These are phyloP conservation scores for Mortierella sp. DNA, from an alignment of 371 early-diverging fungal genomes.

Conservation along the genomic window DNA sequence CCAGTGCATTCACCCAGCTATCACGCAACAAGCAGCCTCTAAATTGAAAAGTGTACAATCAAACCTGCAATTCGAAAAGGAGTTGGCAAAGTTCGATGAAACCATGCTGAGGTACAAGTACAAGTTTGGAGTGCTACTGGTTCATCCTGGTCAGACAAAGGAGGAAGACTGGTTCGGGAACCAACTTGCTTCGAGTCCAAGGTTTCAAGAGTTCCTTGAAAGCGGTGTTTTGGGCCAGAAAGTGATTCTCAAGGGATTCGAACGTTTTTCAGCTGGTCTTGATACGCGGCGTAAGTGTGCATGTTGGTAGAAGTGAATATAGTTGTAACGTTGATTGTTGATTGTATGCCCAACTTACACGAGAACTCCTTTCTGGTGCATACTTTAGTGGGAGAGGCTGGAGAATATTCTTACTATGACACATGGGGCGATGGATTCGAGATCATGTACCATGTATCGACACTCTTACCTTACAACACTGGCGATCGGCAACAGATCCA, in stretches of 20 bases:
- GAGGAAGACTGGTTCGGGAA: constrained; percentile 86
- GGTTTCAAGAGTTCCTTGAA: constrained; percentile 71
- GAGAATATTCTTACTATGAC: constrained; percentile 73
- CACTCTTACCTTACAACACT: constrained; percentile 76
- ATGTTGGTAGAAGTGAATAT: background rate
- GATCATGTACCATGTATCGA: constrained; percentile 89
- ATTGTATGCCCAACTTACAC: background rate
- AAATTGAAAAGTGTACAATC: constrained; percentile 62
- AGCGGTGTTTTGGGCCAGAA: constrained; percentile 73
- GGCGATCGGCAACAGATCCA: constrained; percentile 83
- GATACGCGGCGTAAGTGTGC: constrained; percentile 76
- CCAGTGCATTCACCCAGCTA: constrained; percentile 57
- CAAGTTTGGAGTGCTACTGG: constrained; percentile 82
- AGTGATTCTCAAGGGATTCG: constrained; percentile 77
- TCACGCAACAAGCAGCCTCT: constrained; percentile 56
- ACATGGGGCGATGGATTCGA: constrained; percentile 83
- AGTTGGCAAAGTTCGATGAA: constrained; percentile 64
- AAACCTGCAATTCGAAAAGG: constrained; percentile 49
- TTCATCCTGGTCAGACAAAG: constrained; percentile 72
- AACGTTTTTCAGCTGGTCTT: constrained; percentile 84
- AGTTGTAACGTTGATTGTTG: background rate
- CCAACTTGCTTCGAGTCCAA: constrained; percentile 61
- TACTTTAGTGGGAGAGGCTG: constrained; percentile 69
- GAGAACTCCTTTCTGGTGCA: background rate
- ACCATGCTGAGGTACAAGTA: constrained; percentile 61